Evolutionary conservation across 768 basidiomycete genomes (phyloP), one percentile per base, ranked within the genome.

Genomic region (Sporobolomyces roseus): DNA sequence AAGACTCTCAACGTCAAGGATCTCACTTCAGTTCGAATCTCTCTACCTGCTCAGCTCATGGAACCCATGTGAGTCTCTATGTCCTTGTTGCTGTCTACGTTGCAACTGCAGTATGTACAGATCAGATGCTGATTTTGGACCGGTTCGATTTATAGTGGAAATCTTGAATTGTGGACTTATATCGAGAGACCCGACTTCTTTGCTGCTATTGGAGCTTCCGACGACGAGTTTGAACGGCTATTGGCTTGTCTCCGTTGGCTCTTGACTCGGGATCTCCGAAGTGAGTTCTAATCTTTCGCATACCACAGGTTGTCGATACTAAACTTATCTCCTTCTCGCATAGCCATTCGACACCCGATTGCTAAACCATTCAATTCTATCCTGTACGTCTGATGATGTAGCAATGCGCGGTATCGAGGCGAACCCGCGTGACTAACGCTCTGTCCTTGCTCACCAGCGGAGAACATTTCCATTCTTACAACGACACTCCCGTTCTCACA

Each of bases 191-290:
- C 75, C 19, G 74, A 75, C 54, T 72, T 73, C 41, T 73, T 75
- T 38, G 68, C 71, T 6, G 69, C 74, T 9, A 69, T 76, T n/a
- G 72, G 62, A 1, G 69, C 63, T 10, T 65, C 46, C 3, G 73
- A 73, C 36, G 73, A 74, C 43, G 72, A 69, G 49, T 87, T 99
- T 72, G 89, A 93, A 73, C 86, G 94, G 48, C 93, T 98, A 88
- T 81, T 98, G n/a, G 88, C 92, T 46, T 88, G 90, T 7, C 77
- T 97, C 48, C 84, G 93, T 0, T 76, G 73, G 71, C 14, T 65
- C 23, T 53, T 72, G 45, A 69, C 74, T 7, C 60, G 69, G 48
- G 70, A 72, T 32, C 68, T 72, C 41, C 65, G 66, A 32, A 66
- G n/a, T n/a, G n/a, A n/a, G n/a, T n/a, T n/a, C n/a, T n/a, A n/a